Percentiles rank a stretch among this genome's conserved stretches.
These are phyloP conservation scores for Ophiocordyceps camponoti-floridani DNA, from an alignment of 2,329 filamentous ascomycete genomes.

Conservation along the genomic window DNA sequence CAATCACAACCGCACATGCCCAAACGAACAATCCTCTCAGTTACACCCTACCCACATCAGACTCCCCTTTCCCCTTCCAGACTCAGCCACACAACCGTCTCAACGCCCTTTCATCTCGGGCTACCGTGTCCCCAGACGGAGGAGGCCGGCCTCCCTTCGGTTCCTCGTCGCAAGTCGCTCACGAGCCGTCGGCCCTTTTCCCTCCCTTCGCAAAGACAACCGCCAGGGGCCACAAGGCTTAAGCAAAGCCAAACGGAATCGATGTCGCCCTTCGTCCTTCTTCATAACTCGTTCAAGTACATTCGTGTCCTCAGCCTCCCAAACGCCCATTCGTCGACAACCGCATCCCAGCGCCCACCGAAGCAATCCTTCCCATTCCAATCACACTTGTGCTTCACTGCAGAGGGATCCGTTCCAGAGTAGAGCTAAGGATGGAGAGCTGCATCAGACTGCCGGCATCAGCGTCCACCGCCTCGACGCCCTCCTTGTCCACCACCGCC, in stretches of 20 bases:
- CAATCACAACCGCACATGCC: too few relatives aligned
- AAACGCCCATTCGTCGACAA: not conserved
- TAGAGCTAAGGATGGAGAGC: constrained; percentile 22
- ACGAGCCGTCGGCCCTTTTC: not conserved
- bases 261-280: not conserved
- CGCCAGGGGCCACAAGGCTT: too few relatives aligned
- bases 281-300: not conserved
- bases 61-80: too few relatives aligned
- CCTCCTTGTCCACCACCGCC: constrained; percentile 13
- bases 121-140: too few relatives aligned
- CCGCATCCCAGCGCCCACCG: too few relatives aligned
- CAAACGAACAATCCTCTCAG: too few relatives aligned
- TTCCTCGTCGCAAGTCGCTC: not conserved
- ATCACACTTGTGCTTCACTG: constrained; percentile 9
- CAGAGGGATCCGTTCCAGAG: constrained; percentile 21
- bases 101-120: not conserved
- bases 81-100: not conserved
- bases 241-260: not conserved
- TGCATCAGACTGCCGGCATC: constrained; percentile 17
- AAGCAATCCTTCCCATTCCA: too few relatives aligned
- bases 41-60: too few relatives aligned
- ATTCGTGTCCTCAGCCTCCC: not conserved
- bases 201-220: not conserved
- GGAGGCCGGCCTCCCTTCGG: not conserved
- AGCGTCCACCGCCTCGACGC: constrained; percentile 12